Base-by-base conservation (phyloP, 2,329 filamentous ascomycete species). In the Colletotrichum sp. region DNA sequence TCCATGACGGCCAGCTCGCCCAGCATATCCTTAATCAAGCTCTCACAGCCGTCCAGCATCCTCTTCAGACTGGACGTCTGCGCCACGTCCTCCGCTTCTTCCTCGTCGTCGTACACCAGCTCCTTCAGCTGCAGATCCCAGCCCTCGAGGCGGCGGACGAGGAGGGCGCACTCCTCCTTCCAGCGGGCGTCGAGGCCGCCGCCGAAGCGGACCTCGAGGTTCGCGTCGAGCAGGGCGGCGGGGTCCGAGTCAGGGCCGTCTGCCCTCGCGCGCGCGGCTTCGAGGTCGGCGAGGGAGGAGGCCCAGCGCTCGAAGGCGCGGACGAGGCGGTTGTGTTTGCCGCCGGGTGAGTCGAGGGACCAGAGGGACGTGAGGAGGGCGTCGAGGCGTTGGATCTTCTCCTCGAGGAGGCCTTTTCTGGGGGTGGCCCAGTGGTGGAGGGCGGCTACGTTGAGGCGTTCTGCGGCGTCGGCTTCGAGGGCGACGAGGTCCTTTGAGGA, bases 1-100 rank as follows among this genome's bases (percentile, higher is more conserved):
- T 87, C 87, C 92, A 94, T 94, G 75, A 89, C 76, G n/a, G 83
- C 82, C 77, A 94, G 84, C 85, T 94, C 93, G n/a, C 85, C 86
- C 61, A 92, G 82, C 92, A 94, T 94, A 44, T 88, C 90, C 64
- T 85, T 81, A 15, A 93, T 87, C 61, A 94, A 82, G 19, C 79
- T 80, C 27, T 86, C 82, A 71, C 88, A 90, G 4, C 86, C 87
- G 8, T 82, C 82, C 52, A 93, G 81, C 78, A 92, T 87, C 32
- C 84, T 82, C 27, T 80, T 84, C 71, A 93, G 80, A 75, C 87
- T 90, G 19, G 84, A 83, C 44, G 78, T 49, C 25, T 57, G 55
- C 6, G 59, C 34, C 19, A 82, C 71, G 6, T 15, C 63, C 30
- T 67, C 72, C 6, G 74, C 72, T 39, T 62, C 13, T 12, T 66